These are phyloP conservation scores for Coemansia sp. DNA, from an alignment of 192 early-diverging fungal species.

Conservation along the genomic window DNA sequence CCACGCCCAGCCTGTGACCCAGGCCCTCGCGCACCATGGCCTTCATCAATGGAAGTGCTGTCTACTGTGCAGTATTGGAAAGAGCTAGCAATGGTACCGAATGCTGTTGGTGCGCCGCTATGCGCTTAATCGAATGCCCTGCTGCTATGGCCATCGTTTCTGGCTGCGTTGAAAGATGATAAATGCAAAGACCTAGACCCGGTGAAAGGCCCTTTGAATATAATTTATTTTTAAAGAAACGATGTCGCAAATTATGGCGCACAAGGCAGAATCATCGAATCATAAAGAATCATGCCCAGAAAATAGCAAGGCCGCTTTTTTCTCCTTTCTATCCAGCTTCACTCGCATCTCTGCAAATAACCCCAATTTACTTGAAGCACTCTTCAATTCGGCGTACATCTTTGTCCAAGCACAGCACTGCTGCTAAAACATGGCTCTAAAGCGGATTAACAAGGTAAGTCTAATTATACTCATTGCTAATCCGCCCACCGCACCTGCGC, in stretches of 20 bases:
- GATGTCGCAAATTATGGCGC: not conserved
- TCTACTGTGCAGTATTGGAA: constrained; percentile 42
- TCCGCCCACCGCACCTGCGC: not conserved
- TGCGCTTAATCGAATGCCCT: constrained; percentile 34
- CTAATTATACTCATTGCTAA: not conserved
- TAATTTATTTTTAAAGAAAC: not conserved
- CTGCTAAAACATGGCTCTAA: constrained; percentile 80
- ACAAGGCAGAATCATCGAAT: not conserved
- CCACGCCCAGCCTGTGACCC: constrained; percentile 14
- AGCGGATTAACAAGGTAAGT: constrained; percentile 97
- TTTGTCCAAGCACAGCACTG: not conserved
- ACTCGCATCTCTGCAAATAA: constrained; percentile 8
- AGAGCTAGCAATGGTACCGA: constrained; percentile 32
- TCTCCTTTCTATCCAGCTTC: not conserved
- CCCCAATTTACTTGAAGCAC: not conserved
- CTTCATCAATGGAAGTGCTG: constrained; percentile 43
- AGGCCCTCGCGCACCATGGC: constrained; percentile 38
- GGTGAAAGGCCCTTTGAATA: not conserved
- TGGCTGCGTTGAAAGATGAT: not conserved
- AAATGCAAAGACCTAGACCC: not conserved
- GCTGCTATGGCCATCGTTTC: not conserved
- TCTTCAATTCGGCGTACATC: not conserved
- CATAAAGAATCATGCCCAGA: not conserved
- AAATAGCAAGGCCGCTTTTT: not conserved
- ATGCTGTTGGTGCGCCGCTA: constrained; percentile 41